phyloP scores from a whole-genome alignment of 805 yeast species.

The Saccharomycopsis vini region DNA sequence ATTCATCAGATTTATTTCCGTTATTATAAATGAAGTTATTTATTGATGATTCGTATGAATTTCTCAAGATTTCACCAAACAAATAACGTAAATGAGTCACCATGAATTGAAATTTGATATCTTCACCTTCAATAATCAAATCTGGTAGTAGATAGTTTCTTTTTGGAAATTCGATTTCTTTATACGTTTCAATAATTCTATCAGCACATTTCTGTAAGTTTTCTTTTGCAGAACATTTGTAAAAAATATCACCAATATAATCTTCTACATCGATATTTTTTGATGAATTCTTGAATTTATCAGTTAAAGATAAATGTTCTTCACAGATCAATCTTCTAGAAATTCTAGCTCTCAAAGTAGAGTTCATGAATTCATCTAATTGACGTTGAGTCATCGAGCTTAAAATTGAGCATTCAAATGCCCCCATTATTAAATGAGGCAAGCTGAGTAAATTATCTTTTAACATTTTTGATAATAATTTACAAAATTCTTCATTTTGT shows the following conservation, averaged over 20 bases:
- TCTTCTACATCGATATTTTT: slow-evolving; percentile 32
- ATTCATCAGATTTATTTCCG: slow-evolving; percentile 12
- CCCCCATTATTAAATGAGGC: slow-evolving; percentile 90
- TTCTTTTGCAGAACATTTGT: slow-evolving; percentile 64
- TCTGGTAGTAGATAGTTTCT: slow-evolving; percentile 59
- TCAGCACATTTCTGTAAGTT: slow-evolving; percentile 48
- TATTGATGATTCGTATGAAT: slow-evolving; percentile 76
- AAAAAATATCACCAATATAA: slow-evolving; percentile 71
- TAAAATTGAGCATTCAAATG: slow-evolving; percentile 66
- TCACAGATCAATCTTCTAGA: slow-evolving; percentile 86
- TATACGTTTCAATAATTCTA: slow-evolving; percentile 28
- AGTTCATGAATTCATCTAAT: slow-evolving; percentile 66
- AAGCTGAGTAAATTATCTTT: slow-evolving; percentile 70
- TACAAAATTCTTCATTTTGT: slow-evolving; percentile 70
- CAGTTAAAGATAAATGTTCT: slow-evolving; percentile 77
- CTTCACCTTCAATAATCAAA: slow-evolving; percentile 61
- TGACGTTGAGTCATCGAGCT: slow-evolving; percentile 47
- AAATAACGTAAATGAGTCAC: slow-evolving; percentile 80
- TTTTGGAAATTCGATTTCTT: slow-evolving; percentile 42
- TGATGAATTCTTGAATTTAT: slow-evolving; percentile 37
- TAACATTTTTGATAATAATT: slow-evolving; percentile 50
- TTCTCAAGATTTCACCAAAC: slow-evolving; percentile 79
- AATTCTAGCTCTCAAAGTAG: slow-evolving; percentile 75
- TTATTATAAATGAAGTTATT: slow-evolving; percentile 27
- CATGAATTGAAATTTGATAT: slow-evolving; percentile 69